Evolutionary conservation across 2,329 filamentous ascomycete genomes (phyloP).

Genomic region (Stemphylium beticola): DNA sequence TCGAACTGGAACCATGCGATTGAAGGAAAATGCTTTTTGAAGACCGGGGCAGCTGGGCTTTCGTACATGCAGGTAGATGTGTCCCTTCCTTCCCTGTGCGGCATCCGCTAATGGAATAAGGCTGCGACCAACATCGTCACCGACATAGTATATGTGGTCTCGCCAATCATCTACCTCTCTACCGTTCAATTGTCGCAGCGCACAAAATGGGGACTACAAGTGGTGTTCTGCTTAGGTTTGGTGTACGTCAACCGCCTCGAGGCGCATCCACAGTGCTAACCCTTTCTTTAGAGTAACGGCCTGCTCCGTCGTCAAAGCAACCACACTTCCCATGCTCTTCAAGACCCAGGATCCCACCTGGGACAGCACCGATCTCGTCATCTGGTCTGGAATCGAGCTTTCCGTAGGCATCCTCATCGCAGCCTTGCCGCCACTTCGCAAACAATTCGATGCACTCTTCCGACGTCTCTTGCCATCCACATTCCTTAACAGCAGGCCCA

Average conservation of each 20-base stretch:
- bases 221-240: conserved; percentile 37
- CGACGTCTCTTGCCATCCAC: conserved; percentile 24
- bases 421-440: conserved; percentile 33
- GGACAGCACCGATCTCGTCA: conserved; percentile 28
- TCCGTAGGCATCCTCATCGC: conserved; percentile 35
- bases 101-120: conserved; percentile 7
- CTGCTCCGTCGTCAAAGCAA: conserved; percentile 33
- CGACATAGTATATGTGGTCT: conserved; percentile 35
- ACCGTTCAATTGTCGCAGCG: conserved; percentile 30
- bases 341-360: conserved; percentile 30
- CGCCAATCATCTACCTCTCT: conserved; percentile 35
- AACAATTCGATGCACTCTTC: conserved; percentile 32
- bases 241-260: conserved; percentile 17
- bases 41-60: conserved; percentile 13
- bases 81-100: neutral
- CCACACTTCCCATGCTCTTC: conserved; percentile 24
- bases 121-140: conserved; percentile 36
- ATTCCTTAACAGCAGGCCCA: conserved; percentile 14
- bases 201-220: conserved; percentile 33
- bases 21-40: conserved; percentile 30
- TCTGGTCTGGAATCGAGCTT: conserved; percentile 33
- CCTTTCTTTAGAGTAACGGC: conserved; percentile 25
- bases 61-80: conserved; percentile 21
- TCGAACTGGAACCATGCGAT: conserved; percentile 34
- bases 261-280: neutral